Base-by-base conservation (phyloP, 2,329 filamentous ascomycete species). In the Tympanopsis confertula region DNA sequence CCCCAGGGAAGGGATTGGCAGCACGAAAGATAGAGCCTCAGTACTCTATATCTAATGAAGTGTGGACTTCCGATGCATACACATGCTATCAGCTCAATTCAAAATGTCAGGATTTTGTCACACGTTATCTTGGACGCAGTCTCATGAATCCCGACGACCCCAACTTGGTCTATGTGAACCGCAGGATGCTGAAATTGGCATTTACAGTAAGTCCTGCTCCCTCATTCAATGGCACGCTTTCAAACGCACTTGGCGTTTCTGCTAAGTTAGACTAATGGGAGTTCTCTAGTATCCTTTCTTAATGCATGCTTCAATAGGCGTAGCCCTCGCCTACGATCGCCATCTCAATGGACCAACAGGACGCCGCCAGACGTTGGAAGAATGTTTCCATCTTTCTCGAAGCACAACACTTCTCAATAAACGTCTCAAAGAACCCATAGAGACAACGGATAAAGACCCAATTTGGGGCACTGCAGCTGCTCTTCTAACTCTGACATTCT, bases 401-500 rank as follows among this genome's bases (percentile, higher is more conserved):
- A 58, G 58, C 44, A 65, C 58, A 22, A 39, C 41, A 3, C 57
- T 67, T 2, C 49, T 69, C 17, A 62, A 62, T 38, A 50, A 44
- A 12, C 51, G 53, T 18, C 29, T 69, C 10, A 46, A 39, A 3
- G 41, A 56, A 5, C 54, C 57, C 0, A 56, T 66, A 33, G 32
- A 46, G 15, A 30, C 47, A 1, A 40, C 48, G 37, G 60, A 63
- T 14, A 63, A 54, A 30, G 66, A 69, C 42, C 46, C 65, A 12
- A 57, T 69, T 3, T 69, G 66, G 66, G 61, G 53, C 2, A 64
- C 62, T 4, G 64, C 64, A 0, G 61, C 64, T 17, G 56, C 59
- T 5, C 43, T 69, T 0, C 57, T 54, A 1, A 46, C 67, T 2
- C 35, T 66, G 1, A 44, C 55, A 1, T 65, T 67, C 41, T 53